These are phyloP conservation scores for Hamiltosporidium tvaerminnensis DNA, from an alignment of 371 early-diverging fungal genomes.

Conservation along the genomic window DNA sequence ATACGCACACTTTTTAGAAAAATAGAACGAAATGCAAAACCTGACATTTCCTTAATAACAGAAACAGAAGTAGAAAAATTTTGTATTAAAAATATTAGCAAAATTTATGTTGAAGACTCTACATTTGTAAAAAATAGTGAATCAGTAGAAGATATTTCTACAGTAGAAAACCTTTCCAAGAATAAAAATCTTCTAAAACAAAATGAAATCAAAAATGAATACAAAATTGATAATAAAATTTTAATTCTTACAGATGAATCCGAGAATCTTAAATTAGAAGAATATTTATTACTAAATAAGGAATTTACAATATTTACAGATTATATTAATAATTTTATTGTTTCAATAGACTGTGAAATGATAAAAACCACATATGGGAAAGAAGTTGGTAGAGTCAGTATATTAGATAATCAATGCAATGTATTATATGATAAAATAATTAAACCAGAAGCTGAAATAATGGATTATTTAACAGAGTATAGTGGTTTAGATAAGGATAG, in stretches of 20 bases:
- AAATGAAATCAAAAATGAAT: not conserved
- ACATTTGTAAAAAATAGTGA: not conserved
- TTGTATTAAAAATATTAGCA: not conserved
- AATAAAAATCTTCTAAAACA: no score
- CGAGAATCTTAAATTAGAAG: not conserved
- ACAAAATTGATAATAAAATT: not conserved
- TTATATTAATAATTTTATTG: conserved; percentile 18
- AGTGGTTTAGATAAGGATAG: conserved; percentile 34
- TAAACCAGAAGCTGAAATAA: conserved; percentile 26
- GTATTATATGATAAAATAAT: conserved; percentile 44
- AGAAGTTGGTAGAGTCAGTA: conserved; percentile 39
- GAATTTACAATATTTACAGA: no score
- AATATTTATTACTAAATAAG: not conserved
- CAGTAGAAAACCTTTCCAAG: no score
- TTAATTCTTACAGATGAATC: not conserved
- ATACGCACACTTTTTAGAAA: not conserved
- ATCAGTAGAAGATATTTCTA: not conserved
- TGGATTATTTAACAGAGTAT: conserved; percentile 45
- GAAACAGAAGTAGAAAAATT: not conserved
- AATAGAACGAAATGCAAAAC: not conserved
- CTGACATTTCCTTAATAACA: not conserved
- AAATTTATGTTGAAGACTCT: not conserved
- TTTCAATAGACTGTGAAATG: conserved; percentile 52
- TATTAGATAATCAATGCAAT: conserved; percentile 34
- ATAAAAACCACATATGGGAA: conserved; percentile 34